These are phyloP conservation scores for Blechomonas ayalai DNA, from an alignment of 208 protist genomes.

Conservation along the genomic window DNA sequence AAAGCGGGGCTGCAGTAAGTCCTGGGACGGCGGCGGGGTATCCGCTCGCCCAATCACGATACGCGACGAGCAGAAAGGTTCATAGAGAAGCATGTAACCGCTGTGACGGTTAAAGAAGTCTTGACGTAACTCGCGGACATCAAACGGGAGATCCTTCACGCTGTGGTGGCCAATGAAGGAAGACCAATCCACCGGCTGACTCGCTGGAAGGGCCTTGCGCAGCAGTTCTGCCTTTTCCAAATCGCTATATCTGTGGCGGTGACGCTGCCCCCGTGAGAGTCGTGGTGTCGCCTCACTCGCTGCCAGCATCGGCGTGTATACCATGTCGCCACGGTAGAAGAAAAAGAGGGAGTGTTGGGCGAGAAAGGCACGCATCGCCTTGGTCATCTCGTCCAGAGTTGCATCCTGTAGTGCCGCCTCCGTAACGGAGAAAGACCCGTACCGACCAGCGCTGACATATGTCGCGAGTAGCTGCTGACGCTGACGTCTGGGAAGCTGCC, in stretches of 20 bases:
- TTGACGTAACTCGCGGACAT: constrained; percentile 14
- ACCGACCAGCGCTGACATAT: constrained; percentile 1
- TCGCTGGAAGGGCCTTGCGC: constrained; percentile 16
- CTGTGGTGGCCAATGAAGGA: constrained; percentile 6
- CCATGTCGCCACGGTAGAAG: constrained; percentile 10
- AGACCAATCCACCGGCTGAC: constrained; percentile 18
- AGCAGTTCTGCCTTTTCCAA: constrained; percentile 21
- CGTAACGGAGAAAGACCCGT: not conserved
- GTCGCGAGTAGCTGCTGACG: constrained; percentile 27
- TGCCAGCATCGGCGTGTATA: constrained; percentile 52
- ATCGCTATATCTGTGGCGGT: constrained; percentile 5
- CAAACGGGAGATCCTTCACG: constrained; percentile 15
- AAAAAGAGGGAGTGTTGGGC: constrained; percentile 66
- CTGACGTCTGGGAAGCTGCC: constrained; percentile 10
- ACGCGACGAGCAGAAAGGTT: constrained; percentile 3
- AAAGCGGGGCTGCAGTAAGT: constrained; percentile 32
- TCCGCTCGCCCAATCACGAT: constrained; percentile 30
- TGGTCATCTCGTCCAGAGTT: not conserved
- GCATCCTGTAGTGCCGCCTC: not conserved
- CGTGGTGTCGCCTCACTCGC: constrained; percentile 10
- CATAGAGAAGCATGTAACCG: constrained; percentile 17
- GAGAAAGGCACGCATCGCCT: constrained; percentile 28
- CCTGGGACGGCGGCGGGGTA: constrained; percentile 10
- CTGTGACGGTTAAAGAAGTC: constrained; percentile 25
- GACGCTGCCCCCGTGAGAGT: not conserved